Conservation (phyloP, 495 filamentous ascomycete genomes). For the Annulohypoxylon bovei region DNA sequence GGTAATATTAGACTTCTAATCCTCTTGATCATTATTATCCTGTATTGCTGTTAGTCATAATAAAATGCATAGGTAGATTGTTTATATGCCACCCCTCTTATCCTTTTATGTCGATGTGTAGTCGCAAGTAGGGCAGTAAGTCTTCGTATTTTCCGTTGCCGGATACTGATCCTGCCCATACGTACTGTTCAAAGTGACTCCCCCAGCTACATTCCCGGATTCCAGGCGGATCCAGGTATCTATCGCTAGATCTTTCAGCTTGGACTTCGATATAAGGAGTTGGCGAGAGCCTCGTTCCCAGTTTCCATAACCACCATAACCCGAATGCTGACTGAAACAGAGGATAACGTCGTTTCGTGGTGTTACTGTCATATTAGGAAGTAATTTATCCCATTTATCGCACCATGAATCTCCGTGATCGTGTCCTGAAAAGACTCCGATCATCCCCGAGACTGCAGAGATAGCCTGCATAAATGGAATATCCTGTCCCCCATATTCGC, state of each 20-base stretch:
- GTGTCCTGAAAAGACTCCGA: constrained; percentile 74
- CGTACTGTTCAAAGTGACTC: constrained; percentile 72
- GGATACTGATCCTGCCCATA: constrained; percentile 71
- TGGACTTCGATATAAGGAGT: constrained; percentile 57
- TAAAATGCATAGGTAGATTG: neutral
- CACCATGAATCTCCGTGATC: constrained; percentile 79
- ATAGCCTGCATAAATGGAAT: constrained; percentile 72
- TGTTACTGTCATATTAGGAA: constrained; percentile 45
- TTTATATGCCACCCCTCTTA: neutral
- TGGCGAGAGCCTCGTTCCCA: constrained; percentile 71
- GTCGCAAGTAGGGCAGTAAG: constrained; percentile 44
- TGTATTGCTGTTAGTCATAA: neutral
- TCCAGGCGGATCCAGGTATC: constrained; percentile 76
- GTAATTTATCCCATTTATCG: constrained; percentile 53
- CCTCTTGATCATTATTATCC: too few relatives aligned
- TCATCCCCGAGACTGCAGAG: constrained; percentile 62
- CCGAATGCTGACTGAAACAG: constrained; percentile 76
- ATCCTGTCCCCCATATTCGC: constrained; percentile 65
- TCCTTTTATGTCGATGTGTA: constrained; percentile 19
- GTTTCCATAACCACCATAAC: constrained; percentile 76
- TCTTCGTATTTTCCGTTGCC: constrained; percentile 50
- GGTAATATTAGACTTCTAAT: too few relatives aligned
- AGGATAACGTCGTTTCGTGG: constrained; percentile 55
- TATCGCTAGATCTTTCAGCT: constrained; percentile 51
- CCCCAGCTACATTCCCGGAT: constrained; percentile 62